phyloP scores from a whole-genome alignment of 2,329 filamentous ascomycete genomes.

The Keithomyces neogunnii region DNA sequence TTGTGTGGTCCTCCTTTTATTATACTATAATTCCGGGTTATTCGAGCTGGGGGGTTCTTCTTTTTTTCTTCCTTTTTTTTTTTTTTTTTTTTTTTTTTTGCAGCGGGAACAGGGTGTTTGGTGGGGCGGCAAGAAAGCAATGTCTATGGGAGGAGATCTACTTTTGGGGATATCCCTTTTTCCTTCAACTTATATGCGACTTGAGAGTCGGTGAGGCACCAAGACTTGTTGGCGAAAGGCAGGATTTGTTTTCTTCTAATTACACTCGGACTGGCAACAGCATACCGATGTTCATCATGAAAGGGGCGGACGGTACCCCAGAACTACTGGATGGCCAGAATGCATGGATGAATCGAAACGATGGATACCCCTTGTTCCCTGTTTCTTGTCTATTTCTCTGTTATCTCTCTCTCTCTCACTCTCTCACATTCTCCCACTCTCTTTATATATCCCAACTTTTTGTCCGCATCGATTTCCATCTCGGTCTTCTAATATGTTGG shows the following conservation, averaged over 20 bases:
- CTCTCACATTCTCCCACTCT: constrained; percentile 3
- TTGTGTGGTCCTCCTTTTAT: constrained; percentile 10
- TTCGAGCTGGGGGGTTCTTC: background rate
- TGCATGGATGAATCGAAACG: constrained; percentile 35
- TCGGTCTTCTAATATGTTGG: constrained; percentile 9
- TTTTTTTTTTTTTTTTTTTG: constrained; percentile 10
- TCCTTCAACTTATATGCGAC: background rate
- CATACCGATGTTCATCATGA: constrained; percentile 13
- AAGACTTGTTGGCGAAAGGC: constrained; percentile 1
- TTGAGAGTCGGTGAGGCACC: background rate
- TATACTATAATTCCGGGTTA: background rate
- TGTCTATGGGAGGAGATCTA: background rate
- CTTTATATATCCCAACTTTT: constrained; percentile 6
- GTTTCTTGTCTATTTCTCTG: constrained; percentile 15
- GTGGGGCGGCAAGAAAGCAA: background rate
- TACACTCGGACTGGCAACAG: constrained; percentile 31
- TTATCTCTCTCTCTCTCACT: constrained; percentile 9
- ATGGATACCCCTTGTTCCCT: constrained; percentile 33
- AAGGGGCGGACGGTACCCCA: constrained; percentile 7
- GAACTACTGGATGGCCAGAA: constrained; percentile 30
- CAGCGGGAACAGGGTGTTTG: constrained; percentile 5
- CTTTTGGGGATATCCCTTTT: background rate
- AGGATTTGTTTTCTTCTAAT: constrained; percentile 19
- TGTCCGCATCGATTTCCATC: constrained; percentile 7
- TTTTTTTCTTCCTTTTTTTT: background rate